These are phyloP conservation scores for Rubia yunnanensis DNA, from an alignment of 257 asterid species.

Conservation along the genomic window DNA sequence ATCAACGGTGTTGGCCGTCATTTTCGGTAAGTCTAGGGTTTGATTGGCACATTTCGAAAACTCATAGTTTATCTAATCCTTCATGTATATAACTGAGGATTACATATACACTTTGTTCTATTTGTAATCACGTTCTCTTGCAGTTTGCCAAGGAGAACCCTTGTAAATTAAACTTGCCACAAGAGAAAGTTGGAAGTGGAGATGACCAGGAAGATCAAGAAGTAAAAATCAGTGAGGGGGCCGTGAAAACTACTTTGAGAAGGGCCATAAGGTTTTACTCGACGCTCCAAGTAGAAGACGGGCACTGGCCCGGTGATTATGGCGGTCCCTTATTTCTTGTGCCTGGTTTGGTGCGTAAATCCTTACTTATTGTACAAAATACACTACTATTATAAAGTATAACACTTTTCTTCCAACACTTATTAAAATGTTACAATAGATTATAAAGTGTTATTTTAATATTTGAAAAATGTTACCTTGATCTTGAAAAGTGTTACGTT, in stretches of 20 bases:
- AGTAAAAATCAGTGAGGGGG: neutral
- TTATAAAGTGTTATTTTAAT: no score
- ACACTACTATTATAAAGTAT: no score
- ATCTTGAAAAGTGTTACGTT: no score
- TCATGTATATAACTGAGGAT: no score
- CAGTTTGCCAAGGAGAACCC: neutral
- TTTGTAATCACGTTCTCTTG: neutral
- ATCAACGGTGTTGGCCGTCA: no score
- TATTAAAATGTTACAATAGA: no score
- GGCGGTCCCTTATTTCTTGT: slow-evolving; percentile 76
- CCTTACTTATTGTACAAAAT: neutral
- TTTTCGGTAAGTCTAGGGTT: no score
- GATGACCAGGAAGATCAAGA: neutral
- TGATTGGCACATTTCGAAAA: no score
- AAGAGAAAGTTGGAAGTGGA: neutral
- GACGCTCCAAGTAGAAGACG: slow-evolving; percentile 60
- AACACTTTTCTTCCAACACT: no score
- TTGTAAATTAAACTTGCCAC: neutral
- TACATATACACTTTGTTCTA: no score
- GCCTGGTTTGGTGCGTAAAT: slow-evolving; percentile 43
- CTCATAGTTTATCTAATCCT: no score
- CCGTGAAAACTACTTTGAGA: slow-evolving; percentile 16
- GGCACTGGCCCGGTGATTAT: slow-evolving; percentile 78
- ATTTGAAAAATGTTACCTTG: no score
- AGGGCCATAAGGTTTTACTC: slow-evolving; percentile 42